Evolutionary conservation across 2,329 filamentous ascomycete genomes (phyloP).

Genomic region (Apiospora hydei): DNA sequence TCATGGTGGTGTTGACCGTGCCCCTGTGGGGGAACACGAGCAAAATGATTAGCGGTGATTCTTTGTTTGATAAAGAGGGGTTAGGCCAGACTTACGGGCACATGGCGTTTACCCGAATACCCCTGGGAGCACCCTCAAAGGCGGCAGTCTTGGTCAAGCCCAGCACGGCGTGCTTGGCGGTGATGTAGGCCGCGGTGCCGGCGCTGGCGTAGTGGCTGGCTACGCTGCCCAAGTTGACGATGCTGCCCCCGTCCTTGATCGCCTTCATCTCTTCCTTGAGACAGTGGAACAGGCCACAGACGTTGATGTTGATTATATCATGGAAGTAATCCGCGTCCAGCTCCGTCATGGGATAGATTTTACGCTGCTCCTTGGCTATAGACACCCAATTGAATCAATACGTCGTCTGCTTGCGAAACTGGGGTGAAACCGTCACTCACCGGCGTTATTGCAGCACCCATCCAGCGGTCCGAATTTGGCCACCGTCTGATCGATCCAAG

Average conservation of each 20-base stretch:
- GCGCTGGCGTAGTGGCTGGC: constrained; percentile 14
- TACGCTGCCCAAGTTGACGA: background rate
- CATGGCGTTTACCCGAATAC: background rate
- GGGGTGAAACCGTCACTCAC: background rate
- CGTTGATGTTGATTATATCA: constrained; percentile 3
- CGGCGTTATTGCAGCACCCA: constrained; percentile 1
- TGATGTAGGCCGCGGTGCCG: background rate
- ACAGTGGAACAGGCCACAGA: constrained; percentile 12
- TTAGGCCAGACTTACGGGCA: background rate
- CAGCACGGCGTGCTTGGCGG: background rate
- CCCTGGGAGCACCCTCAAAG: background rate
- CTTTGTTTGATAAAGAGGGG: too few relatives aligned
- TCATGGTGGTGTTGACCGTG: background rate
- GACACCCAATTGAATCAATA: background rate
- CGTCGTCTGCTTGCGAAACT: background rate
- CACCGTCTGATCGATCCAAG: constrained; percentile 10
- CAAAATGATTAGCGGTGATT: background rate
- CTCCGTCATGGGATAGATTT: background rate
- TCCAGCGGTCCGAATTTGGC: background rate
- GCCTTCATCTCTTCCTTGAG: background rate
- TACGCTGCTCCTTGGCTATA: constrained; percentile 1
- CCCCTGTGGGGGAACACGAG: background rate
- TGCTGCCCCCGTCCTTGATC: constrained; percentile 1
- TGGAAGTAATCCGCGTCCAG: background rate
- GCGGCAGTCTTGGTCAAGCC: background rate